Base-by-base conservation (phyloP, 2,329 filamentous ascomycete species). In the Botrytis sinoallii region DNA sequence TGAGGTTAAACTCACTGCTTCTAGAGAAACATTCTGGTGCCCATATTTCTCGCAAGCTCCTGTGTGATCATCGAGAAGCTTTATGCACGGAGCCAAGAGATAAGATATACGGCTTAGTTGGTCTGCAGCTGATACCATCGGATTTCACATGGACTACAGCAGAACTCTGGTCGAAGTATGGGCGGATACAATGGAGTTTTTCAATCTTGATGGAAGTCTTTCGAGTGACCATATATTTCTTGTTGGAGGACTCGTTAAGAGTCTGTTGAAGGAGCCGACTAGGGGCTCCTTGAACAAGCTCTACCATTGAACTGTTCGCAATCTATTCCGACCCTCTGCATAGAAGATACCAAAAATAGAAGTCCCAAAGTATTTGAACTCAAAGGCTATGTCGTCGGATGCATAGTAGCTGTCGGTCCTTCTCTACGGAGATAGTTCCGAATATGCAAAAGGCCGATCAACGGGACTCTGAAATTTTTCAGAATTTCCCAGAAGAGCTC, bases 81-180 rank as follows among this genome's bases (percentile, higher is more conserved):
- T 69, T 75, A 2, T 81, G 78, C 71, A 74, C 73, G 59, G 79
- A 81, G 6, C 77, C 68, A 18, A 77, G 75, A 44, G 80, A 81
- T 71, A 81, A 81, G 52, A 73, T 81, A 6, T 81, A 80, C 71
- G 79, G 77, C 1, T 77, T 82, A 1, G 74, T 81, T 25, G 78
- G 80, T 0, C 70, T 82, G 78, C 80, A 25, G 69, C 68, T 25
- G 79, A 80, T 63, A 74, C 74, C n/a, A 66, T 72, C 1, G 74
- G 74, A 3, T 79, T 80, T 63, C 75, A 77, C 0, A 76, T 80
- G 44, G 78, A 81, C 63, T 79, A 81, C 69, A 38, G 68, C 8
- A 80, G 78, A 70, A 73, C 77, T 9, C 48, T 75, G 2, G 74
- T 77, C 10, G 64, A 79, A n/a, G 76, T 81, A 10, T 82, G 78